phyloP scores from a whole-genome alignment of 2,329 filamentous ascomycete species.

The Beauveria sp. region DNA sequence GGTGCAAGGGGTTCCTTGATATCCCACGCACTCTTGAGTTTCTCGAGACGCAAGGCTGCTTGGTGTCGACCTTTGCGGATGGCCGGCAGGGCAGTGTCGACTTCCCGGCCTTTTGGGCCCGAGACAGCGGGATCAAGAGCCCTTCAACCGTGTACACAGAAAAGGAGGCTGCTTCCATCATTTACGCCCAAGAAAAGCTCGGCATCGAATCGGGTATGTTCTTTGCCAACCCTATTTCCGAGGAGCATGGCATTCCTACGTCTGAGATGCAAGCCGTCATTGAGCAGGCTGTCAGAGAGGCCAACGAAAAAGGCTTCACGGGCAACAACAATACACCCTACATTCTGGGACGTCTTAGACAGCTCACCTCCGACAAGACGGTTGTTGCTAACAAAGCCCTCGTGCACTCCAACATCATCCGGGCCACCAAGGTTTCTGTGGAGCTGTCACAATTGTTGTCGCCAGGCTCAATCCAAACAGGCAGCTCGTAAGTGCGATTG shows the following conservation, averaged over 20 bases:
- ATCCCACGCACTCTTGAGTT: constrained; percentile 81
- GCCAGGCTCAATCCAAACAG: constrained; percentile 20
- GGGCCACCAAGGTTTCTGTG: constrained; percentile 47
- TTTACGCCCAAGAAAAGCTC: constrained; percentile 67
- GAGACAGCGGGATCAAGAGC: constrained; percentile 76
- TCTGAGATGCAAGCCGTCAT: constrained; percentile 64
- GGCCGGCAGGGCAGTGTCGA: constrained; percentile 65
- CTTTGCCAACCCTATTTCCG: constrained; percentile 83
- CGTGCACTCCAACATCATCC: constrained; percentile 44
- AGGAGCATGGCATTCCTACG: constrained; percentile 60
- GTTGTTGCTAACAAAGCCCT: constrained; percentile 66
- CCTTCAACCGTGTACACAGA: constrained; percentile 69
- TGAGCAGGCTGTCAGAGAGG: constrained; percentile 58
- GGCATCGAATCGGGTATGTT: constrained; percentile 70
- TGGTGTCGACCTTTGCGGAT: constrained; percentile 85
- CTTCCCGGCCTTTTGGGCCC: constrained; percentile 88
- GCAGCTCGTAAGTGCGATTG: constrained; percentile 30
- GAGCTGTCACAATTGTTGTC: constrained; percentile 41
- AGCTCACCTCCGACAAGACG: constrained; percentile 65
- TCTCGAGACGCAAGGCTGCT: constrained; percentile 64
- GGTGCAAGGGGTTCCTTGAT: constrained; percentile 94
- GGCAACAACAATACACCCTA: constrained; percentile 81
- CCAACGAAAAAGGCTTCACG: constrained; percentile 53
- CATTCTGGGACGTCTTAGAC: constrained; percentile 69
- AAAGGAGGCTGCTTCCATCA: constrained; percentile 79